Conservation (phyloP, 768 basidiomycete species). For the Termitomyces sp. region DNA sequence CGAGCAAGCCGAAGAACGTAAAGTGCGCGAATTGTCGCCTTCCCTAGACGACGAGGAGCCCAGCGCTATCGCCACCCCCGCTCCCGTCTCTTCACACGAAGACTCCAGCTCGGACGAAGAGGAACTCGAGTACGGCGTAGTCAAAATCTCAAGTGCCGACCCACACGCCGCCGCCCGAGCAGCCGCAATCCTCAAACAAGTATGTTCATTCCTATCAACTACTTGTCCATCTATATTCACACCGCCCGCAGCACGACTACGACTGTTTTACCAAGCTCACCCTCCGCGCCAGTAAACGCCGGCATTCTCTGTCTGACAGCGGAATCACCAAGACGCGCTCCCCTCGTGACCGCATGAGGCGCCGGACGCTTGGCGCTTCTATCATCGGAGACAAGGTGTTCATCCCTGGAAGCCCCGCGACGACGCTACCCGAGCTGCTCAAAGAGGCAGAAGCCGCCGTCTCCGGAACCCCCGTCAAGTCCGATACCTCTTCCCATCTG, state of each 20-base stretch:
- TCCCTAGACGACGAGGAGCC: slow-evolving; percentile 1
- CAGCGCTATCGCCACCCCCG: neutral
- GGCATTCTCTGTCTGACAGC: slow-evolving; percentile 19
- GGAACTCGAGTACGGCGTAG: slow-evolving; percentile 47
- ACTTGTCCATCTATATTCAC: neutral
- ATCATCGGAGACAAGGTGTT: slow-evolving; percentile 47
- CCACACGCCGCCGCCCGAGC: slow-evolving; percentile 85
- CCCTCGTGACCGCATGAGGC: slow-evolving; percentile 4
- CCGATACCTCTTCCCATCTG: neutral
- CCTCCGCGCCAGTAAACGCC: slow-evolving; percentile 1
- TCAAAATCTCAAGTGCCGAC: slow-evolving; percentile 82
- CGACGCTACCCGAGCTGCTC: slow-evolving; percentile 52
- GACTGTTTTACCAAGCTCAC: slow-evolving; percentile 65
- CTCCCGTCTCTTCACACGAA: slow-evolving; percentile 9
- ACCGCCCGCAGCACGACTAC: slow-evolving; percentile 63
- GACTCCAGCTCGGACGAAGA: slow-evolving; percentile 27
- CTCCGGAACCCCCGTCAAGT: slow-evolving; percentile 10
- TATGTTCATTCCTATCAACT: slow-evolving; percentile 26
- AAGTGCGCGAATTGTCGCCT: slow-evolving; percentile 14
- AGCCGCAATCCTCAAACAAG: slow-evolving; percentile 89
- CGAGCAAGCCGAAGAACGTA: slow-evolving; percentile 7
- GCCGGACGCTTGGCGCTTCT: slow-evolving; percentile 19
- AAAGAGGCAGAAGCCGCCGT: slow-evolving; percentile 53
- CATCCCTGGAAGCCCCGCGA: slow-evolving; percentile 47
- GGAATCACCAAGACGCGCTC: slow-evolving; percentile 25